Evolutionary conservation across 176 grass and related monocot species (phyloP).

Genomic region (Carex cristatella): DNA sequence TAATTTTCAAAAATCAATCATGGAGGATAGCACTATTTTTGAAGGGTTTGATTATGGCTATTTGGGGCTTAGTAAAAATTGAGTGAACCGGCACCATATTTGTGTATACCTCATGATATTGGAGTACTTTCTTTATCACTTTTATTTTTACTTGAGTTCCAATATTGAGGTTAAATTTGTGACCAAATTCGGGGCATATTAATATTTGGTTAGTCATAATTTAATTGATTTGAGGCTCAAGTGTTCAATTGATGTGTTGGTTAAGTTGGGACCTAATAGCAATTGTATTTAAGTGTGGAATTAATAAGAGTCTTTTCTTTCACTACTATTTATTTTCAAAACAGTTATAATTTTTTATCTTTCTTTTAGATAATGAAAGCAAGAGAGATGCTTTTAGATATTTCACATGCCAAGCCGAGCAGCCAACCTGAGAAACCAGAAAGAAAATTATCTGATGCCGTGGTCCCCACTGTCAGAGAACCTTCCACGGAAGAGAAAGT

Average conservation of each 20-base stretch:
- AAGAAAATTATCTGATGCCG: not conserved
- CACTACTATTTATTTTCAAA: not conserved
- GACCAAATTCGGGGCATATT: not conserved
- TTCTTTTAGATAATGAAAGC: constrained; percentile 5
- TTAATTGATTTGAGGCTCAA: not conserved
- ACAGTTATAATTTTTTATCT: not conserved
- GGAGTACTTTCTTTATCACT: not conserved
- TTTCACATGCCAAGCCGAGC: not conserved
- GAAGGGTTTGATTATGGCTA: not conserved
- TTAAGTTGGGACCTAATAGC: not conserved
- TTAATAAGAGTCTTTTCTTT: not conserved
- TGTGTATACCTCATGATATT: not conserved
- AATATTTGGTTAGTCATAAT: not conserved
- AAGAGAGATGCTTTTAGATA: constrained; percentile 3
- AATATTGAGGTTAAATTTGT: not conserved
- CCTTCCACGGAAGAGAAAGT: not conserved
- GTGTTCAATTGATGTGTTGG: not conserved
- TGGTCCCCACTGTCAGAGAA: not conserved
- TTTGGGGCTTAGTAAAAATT: not conserved
- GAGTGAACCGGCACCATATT: not conserved
- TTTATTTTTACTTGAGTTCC: not conserved
- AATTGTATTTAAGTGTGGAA: not conserved
- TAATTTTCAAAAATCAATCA: not conserved
- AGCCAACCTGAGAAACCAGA: not conserved
- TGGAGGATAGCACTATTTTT: not conserved